Evolutionary conservation across 2,329 filamentous ascomycete species (phyloP), one percentile per base, ranked within the genome.

Genomic region (Dothistroma septosporum): DNA sequence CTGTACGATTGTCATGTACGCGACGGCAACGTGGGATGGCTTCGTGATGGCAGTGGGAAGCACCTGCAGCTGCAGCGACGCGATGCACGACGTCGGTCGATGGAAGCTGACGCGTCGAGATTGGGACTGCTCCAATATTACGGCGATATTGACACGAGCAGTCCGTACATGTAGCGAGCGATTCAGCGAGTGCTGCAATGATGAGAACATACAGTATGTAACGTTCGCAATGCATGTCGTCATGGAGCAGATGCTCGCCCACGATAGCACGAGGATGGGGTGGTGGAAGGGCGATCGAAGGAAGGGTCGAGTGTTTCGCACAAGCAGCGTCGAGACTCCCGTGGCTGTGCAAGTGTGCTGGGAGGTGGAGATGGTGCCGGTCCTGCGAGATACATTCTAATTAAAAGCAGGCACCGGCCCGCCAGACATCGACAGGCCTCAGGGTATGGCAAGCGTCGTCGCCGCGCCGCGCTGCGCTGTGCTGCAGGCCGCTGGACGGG

Each of bases 231-330:
- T n/a, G 47, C 12, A 28, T 12, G 47, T 16, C 14, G 21, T 50
- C 22, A 31, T 50, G 21, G 47, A 11, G 9, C 21, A 28, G 47
- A 16, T 16, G 47, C 11, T 9, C 16, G 47, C 16, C 19, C 19
- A 28, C 50, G 50, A 53, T 53, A 21, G 50, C 50, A 53, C 50
- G 50, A 53, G 50, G 50, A 53, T 35, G 8, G 22, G 47, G 19
- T 16, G 47, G 19, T 50, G 50, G 50, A 32, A 28, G 14, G 3
- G 28, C 11, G 21, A 50, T 28, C 47, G 47, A 50, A 11, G 37
- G 37, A 44, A 24, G 47, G 47, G 47, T 24, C 47, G 31, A 35
- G 12, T 53, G 49, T 53, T 28, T 28, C 24, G 24, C 31, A 53
- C 49, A 53, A 49, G 47, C 47, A 24, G 19, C 19, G 9, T 24